Conservation (phyloP, 441 rosid genomes). For the Hura crepitans region DNA sequence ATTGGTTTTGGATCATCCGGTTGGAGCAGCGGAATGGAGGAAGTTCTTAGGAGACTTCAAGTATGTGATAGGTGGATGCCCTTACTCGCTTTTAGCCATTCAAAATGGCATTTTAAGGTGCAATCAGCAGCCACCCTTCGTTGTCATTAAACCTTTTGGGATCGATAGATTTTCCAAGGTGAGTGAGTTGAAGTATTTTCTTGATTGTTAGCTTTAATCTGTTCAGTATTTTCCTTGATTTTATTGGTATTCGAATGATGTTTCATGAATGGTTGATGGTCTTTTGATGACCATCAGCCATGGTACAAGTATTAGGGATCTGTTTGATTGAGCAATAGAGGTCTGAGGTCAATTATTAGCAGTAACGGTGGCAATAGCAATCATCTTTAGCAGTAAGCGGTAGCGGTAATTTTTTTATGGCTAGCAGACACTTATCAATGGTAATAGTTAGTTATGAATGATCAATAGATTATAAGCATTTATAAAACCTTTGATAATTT, state of each 20-base stretch:
- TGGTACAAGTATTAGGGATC: not conserved
- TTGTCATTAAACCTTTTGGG: constrained; percentile 67
- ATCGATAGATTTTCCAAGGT: constrained; percentile 69
- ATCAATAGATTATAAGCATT: no score
- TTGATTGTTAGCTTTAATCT: not conserved
- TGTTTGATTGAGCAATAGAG: no score
- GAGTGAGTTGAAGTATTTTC: constrained; percentile 8
- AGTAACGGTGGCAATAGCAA: no score
- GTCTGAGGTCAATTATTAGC: no score
- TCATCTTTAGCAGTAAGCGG: no score
- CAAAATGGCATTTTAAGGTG: constrained; percentile 80
- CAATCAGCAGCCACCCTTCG: constrained; percentile 72
- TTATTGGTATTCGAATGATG: not conserved
- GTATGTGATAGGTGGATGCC: constrained; percentile 68
- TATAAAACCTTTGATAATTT: no score
- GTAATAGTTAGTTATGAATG: no score
- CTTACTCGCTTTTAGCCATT: constrained; percentile 74
- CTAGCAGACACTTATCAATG: no score
- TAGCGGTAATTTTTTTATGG: no score
- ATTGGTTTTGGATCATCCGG: constrained; percentile 63
- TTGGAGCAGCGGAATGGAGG: constrained; percentile 66
- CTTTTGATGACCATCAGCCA: not conserved
- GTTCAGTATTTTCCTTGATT: constrained; percentile 1
- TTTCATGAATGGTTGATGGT: not conserved
- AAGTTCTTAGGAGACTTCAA: constrained; percentile 70